Evolutionary conservation across 495 filamentous ascomycete species (phyloP), one percentile per base, ranked within the genome.

Genomic region (Trichoderma erinaceum): DNA sequence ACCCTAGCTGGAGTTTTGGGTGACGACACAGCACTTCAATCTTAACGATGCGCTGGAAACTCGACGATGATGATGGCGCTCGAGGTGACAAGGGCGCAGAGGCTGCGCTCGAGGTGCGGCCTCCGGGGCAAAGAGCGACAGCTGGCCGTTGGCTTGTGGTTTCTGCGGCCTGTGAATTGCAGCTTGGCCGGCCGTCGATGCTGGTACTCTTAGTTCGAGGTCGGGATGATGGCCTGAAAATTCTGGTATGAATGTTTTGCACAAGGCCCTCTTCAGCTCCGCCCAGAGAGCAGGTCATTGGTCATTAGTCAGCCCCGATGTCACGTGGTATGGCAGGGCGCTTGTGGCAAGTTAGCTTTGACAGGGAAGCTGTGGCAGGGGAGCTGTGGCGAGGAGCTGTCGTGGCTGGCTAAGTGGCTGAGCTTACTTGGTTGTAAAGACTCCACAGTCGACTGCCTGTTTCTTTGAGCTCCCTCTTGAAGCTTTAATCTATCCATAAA

Each of bases 211-310:
- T 56, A 56, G 56, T 61, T 32, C 25, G n/a, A 44, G 63, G 32
- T 25, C 63, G 63, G 63, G 63, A 41, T 65, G 63, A 41, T 65
- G 63, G 63, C 63, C 63, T 65, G 63, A 65, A 65, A 44, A 65
- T 41, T 65, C 29, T 44, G 63, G 63, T 65, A 41, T 44, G 63
- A 65, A 41, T 65, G 63, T 44, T 27, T n/a, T 44, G 6, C 32
- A 21, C 63, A 44, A 65, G 63, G 41, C n/a, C 25, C 21, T 65
- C 63, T 6, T 41, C 63, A 29, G 56, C 56, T 61, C 56, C 56
- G 56, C 56, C 27, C 13, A 1, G 10, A 12, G 25, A 16, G 15
- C 35, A 65, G 63, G 41, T 41, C 35, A 65, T 65, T 65, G 41
- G 63, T 63, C 58, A 65, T 52, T 52, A 52, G 48, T 52, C 48